These are phyloP conservation scores for Hypoxylon subgilvum DNA, from an alignment of 495 filamentous ascomycete species.

Conservation along the genomic window DNA sequence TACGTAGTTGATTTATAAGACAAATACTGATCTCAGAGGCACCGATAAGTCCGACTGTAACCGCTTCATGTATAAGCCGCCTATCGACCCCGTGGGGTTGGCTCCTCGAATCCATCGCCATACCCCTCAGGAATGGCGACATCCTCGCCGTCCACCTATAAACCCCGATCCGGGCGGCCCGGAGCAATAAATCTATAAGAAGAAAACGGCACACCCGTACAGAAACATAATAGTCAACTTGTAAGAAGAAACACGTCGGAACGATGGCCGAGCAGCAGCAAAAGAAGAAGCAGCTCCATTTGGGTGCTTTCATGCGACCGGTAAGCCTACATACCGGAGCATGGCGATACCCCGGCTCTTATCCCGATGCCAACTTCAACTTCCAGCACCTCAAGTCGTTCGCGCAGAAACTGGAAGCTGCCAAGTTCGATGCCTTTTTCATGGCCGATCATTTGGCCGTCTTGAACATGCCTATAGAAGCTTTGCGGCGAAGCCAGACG, in stretches of 20 bases:
- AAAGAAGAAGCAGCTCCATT: conserved; percentile 52
- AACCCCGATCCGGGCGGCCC: conserved; percentile 25
- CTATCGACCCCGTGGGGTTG: conserved; percentile 15
- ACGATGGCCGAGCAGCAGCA: conserved; percentile 29
- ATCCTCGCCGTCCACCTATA: conserved; percentile 17
- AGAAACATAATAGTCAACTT: no score
- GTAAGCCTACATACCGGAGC: conserved; percentile 63
- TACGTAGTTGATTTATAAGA: conserved; percentile 28
- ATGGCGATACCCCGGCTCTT: conserved; percentile 63
- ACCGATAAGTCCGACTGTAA: conserved; percentile 1
- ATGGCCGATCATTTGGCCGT: conserved; percentile 67
- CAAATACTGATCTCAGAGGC: conserved; percentile 19
- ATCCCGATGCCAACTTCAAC: conserved; percentile 66
- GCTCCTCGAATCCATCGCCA: conserved; percentile 26
- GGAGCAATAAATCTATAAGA: conserved; percentile 1
- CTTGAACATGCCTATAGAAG: conserved; percentile 63
- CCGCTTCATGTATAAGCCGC: neutral
- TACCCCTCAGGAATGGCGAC: conserved; percentile 37
- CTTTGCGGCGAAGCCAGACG: conserved; percentile 63
- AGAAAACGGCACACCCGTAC: neutral
- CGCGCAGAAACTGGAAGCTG: conserved; percentile 61
- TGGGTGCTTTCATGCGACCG: conserved; percentile 66
- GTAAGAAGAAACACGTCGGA: neutral
- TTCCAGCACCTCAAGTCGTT: conserved; percentile 60
- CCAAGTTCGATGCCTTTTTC: conserved; percentile 68